Conservation (phyloP, 2,329 filamentous ascomycete genomes). For the Clonostachys chloroleuca region DNA sequence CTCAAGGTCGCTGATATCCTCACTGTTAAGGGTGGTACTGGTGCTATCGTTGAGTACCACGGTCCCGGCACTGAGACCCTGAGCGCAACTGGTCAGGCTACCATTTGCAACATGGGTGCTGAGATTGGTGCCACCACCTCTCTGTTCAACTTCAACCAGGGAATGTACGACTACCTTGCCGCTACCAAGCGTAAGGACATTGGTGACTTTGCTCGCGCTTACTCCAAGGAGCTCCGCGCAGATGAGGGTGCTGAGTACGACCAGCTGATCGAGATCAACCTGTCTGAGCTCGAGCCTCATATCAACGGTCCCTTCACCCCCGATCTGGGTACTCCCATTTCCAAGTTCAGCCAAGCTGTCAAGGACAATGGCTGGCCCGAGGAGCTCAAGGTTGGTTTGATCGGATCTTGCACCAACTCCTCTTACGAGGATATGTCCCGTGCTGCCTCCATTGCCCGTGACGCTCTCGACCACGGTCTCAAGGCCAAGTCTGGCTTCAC, state of each 20-base stretch:
- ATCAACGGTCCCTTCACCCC: constrained; percentile 99
- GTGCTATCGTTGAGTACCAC: constrained; percentile 78
- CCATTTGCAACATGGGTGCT: constrained; percentile 69
- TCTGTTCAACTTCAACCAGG: constrained; percentile 95
- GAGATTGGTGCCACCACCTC: constrained; percentile 86
- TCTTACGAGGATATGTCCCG: constrained; percentile 88
- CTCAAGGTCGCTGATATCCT: constrained; percentile 95
- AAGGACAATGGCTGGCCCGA: constrained; percentile 95
- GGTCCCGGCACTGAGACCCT: constrained; percentile 70
- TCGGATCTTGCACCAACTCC: constrained; percentile 96
- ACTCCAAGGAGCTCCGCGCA: constrained; percentile 79
- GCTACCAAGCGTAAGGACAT: constrained; percentile 90
- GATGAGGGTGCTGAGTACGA: constrained; percentile 95
- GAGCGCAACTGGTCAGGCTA: constrained; percentile 83
- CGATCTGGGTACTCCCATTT: constrained; percentile 95
- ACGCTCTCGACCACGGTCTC: constrained; percentile 86
- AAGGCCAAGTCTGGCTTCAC: constrained; percentile 94
- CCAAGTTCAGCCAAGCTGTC: constrained; percentile 92
- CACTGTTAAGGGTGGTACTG: constrained; percentile 97
- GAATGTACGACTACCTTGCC: constrained; percentile 92
- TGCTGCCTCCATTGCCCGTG: constrained; percentile 83
- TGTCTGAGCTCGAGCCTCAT: constrained; percentile 86
- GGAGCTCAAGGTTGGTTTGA: constrained; percentile 93
- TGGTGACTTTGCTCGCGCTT: constrained; percentile 81
- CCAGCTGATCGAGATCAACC: constrained; percentile 92